Conservation (phyloP, 2,329 filamentous ascomycete genomes). For the Aspergillus pseudotamarii region DNA sequence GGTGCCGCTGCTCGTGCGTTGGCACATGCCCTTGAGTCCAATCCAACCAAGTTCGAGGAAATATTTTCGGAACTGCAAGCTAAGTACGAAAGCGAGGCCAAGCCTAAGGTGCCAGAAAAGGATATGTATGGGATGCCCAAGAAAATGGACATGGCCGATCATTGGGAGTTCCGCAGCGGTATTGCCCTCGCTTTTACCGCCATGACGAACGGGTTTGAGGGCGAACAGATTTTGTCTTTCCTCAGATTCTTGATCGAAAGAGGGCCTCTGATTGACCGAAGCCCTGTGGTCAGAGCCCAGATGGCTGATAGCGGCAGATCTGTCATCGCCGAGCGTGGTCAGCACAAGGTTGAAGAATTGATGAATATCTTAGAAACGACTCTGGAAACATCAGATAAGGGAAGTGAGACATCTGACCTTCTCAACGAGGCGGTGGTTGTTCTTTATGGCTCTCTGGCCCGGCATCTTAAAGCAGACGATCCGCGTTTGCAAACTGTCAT, state of each 20-base stretch:
- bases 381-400: conserved; percentile 81
- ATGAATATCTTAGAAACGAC: conserved; percentile 92
- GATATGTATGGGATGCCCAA: conserved; percentile 94
- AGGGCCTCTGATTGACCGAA: conserved; percentile 84
- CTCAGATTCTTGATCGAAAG: conserved; percentile 82
- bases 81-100: conserved; percentile 76
- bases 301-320: conserved; percentile 90
- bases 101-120: conserved; percentile 78
- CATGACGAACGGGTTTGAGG: conserved; percentile 70
- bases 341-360: conserved; percentile 78
- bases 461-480: conserved; percentile 84
- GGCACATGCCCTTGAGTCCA: conserved; percentile 69
- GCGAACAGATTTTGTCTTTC: conserved; percentile 72
- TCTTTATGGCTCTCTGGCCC: conserved; percentile 90
- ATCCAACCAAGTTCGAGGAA: conserved; percentile 62
- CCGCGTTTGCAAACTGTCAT: conserved; percentile 85
- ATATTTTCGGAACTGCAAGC: conserved; percentile 68
- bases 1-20: conserved; percentile 80
- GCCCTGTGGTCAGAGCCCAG: conserved; percentile 74
- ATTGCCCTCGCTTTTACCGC: conserved; percentile 86
- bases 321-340: conserved; percentile 79
- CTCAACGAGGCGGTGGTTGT: conserved; percentile 98
- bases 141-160: conserved; percentile 83
- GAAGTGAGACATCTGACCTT: conserved; percentile 78
- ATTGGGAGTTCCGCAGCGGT: conserved; percentile 89